Base-by-base conservation (phyloP, 768 basidiomycete genomes). In the Mycena vitilis region DNA sequence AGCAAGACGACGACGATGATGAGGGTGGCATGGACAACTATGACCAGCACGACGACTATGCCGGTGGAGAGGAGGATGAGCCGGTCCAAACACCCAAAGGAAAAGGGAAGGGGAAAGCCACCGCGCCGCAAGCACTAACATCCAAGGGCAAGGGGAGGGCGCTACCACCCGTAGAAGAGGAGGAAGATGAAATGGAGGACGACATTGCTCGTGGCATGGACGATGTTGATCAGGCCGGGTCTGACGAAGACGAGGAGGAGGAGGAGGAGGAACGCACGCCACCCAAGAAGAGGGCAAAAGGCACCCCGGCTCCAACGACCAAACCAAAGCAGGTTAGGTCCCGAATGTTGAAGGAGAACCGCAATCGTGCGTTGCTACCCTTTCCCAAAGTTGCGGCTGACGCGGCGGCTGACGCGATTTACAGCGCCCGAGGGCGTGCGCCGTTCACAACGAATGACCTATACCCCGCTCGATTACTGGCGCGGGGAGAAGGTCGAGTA, bases 401-500 rank as follows among this genome's bases (percentile, higher is more conserved):
- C 68, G 44, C 58, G 23, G 5, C 40, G 42, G 34, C 59, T 58
- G 52, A 38, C 68, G 44, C 58, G 23, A 59, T 22, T 49, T 25
- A 2, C 68, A 84, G 83, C 73, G 5, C 71, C 75, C 13, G 81
- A 84, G 52, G 91, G 90, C 25, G 82, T 93, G 2, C 90, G 95
- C 20, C 89, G 92, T 56, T 91, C 94, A 23, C 82, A 82, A 59
- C 89, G 96, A 23, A 83, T 87, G 61, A 87, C 88, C 44, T 89
- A 88, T 72, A 80, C 81, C 53, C 97, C 96, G 7, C 82, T 99
- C 36, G 93, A 94, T 47, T 96, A 86, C 83, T 99, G 97, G 97
- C 88, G 95, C 23, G 89, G 89, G 71, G 97, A 99, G 80, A 91
- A 90, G 71, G 86, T 94, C 22, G 90, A 96, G 4, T 98, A 95